These are phyloP conservation scores for Jacaranda copaia DNA, from an alignment of 257 asterid genomes.

Conservation along the genomic window DNA sequence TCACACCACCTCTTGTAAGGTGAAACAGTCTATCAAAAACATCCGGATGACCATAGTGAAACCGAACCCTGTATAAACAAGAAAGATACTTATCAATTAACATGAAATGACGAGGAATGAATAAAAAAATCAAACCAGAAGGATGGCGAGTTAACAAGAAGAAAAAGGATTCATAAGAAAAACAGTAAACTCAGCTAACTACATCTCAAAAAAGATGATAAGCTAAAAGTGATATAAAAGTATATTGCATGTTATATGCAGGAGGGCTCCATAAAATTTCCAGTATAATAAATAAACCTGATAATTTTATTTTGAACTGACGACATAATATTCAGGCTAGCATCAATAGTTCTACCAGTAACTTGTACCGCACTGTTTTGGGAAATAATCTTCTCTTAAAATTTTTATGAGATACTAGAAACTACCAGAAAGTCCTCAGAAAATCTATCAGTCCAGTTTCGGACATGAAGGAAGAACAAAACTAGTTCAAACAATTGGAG, in stretches of 20 bases:
- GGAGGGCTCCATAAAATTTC: neutral
- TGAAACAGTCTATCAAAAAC: slow-evolving; percentile 96
- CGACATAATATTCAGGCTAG: too few relatives aligned
- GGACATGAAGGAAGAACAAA: too few relatives aligned
- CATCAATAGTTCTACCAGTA: too few relatives aligned
- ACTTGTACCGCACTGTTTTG: too few relatives aligned
- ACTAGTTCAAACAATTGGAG: too few relatives aligned
- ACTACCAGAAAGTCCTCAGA: too few relatives aligned
- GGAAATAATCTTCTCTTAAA: too few relatives aligned
- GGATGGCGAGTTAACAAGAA: neutral
- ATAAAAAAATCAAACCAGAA: neutral
- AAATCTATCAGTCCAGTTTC: too few relatives aligned
- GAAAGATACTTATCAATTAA: slow-evolving; percentile 26
- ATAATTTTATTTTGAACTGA: too few relatives aligned
- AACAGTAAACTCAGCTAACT: neutral
- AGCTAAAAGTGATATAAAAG: neutral
- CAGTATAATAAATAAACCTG: neutral
- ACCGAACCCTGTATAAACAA: slow-evolving; percentile 79
- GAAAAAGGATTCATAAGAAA: neutral
- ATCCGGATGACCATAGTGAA: slow-evolving; percentile 99
- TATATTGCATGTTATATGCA: neutral
- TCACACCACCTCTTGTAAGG: slow-evolving; percentile 97
- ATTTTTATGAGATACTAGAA: too few relatives aligned
- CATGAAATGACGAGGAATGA: neutral
- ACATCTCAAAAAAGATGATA: neutral